Conservation (phyloP, 2,329 filamentous ascomycete genomes). For the Byssochlamys sp. region DNA sequence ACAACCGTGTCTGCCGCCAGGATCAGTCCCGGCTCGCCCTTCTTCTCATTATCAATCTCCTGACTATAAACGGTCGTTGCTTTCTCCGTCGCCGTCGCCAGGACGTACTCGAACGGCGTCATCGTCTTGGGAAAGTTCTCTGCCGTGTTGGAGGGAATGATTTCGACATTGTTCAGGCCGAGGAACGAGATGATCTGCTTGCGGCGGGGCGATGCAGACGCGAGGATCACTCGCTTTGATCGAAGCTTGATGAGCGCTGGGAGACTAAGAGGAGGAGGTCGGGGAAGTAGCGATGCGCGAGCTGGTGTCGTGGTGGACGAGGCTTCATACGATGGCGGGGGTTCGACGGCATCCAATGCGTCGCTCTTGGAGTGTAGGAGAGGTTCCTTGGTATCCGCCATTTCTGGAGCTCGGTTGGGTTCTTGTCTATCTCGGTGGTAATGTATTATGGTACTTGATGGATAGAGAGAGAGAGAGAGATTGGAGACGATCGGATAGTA, state of each 20-base stretch:
- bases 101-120: slow-evolving; percentile 80
- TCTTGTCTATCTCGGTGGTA: background rate
- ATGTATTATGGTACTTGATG: background rate
- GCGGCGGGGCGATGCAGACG: slow-evolving; percentile 77
- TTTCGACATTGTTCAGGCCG: slow-evolving; percentile 70
- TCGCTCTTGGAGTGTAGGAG: slow-evolving; percentile 14
- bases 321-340: slow-evolving; percentile 28
- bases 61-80: slow-evolving; percentile 61
- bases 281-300: slow-evolving; percentile 24
- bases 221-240: slow-evolving; percentile 73
- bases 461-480: background rate
- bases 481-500: background rate
- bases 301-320: slow-evolving; percentile 1
- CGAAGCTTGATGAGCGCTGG: slow-evolving; percentile 69
- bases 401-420: background rate
- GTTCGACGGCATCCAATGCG: slow-evolving; percentile 10
- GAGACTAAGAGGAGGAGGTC: slow-evolving; percentile 57
- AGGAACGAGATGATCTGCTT: slow-evolving; percentile 70
- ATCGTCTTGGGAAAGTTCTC: slow-evolving; percentile 77
- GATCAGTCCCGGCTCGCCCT: slow-evolving; percentile 69
- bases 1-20: slow-evolving; percentile 88
- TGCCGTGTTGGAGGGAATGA: slow-evolving; percentile 70
- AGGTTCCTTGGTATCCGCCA: slow-evolving; percentile 10
- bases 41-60: slow-evolving; percentile 46
- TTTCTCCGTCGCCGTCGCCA: slow-evolving; percentile 76